Evolutionary conservation across 148 eudicot species (phyloP), one percentile per base, ranked within the genome.

Genomic region (Arbutus unedo): DNA sequence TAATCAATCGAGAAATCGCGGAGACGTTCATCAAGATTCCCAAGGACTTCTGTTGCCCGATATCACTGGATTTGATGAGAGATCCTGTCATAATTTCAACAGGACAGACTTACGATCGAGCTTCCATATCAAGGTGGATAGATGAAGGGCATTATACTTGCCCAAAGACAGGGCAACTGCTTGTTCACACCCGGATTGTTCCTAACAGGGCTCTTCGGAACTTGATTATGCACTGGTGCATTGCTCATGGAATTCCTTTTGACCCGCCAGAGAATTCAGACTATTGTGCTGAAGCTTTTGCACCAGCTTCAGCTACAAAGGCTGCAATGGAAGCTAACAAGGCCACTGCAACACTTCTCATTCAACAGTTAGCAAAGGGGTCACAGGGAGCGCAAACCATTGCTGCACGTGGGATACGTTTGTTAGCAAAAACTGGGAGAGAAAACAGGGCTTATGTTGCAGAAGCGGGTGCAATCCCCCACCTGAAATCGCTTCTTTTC

Each of bases 151-250:
- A 95, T 85, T 85, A 79, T 74, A 93, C 91, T 78, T 95, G 98
- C 87, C 98, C 98, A 0, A 95, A 95, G 76, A 92, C 98, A 1
- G 98, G 98, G 81, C 98, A 95, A 60, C 82, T 80, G 86, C 95
- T 95, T 55, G 80, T 85, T 67, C 93, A 90, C 76, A 83, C 83
- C 4, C 87, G 85, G 14, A 88, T 94, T 49, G 90, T 94, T 8
- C 92, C 96, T 2, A 95, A 95, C 76, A 82, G 92, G 45, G 93
- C 93, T 8, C 91, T 95, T 10, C 88, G 91, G 72, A 91, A 91
- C 86, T 81, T 95, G 88, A 95, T 95, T 55, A 79, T 82, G 79
- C 94, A 91, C 14, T 95, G 98, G 98, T 95, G 96, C 74, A 79
- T 64, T 57, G 96, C 96, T 18, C 87, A 88, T 74, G 91, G 88